Percentiles rank a stretch among this genome's conserved stretches.
Evolutionary conservation across 2,329 filamentous ascomycete species (phyloP).

Genomic region (Cadophora sp.): DNA sequence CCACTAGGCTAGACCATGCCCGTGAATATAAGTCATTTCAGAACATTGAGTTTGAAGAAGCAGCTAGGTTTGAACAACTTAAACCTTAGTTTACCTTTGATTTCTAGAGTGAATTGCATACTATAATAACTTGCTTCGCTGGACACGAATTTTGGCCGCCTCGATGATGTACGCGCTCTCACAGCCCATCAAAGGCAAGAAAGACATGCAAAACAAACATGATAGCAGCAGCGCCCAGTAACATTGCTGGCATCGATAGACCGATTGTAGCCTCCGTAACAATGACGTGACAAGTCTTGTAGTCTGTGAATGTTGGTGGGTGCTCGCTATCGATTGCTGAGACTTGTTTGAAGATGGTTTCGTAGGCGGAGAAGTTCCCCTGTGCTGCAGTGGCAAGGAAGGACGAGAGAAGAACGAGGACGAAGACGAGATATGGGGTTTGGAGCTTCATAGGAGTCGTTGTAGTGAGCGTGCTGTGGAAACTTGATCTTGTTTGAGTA

Average conservation of each 20-base stretch:
- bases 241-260: background rate
- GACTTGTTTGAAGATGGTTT: background rate
- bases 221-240: background rate
- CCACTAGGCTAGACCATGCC: too few relatives aligned
- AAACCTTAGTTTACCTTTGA: too few relatives aligned
- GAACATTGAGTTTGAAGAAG: too few relatives aligned
- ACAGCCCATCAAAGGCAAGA: background rate
- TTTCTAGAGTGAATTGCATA: too few relatives aligned
- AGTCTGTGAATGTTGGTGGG: background rate
- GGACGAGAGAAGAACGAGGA: background rate
- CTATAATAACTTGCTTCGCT: too few relatives aligned
- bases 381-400: background rate
- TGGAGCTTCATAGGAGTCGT: background rate
- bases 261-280: background rate
- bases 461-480: too few relatives aligned
- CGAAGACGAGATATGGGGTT: background rate
- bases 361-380: background rate
- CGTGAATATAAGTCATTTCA: too few relatives aligned
- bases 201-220: slow-evolving; percentile 1
- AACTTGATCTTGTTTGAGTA: too few relatives aligned
- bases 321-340: background rate
- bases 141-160: too few relatives aligned
- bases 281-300: background rate
- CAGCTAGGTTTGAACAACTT: too few relatives aligned
- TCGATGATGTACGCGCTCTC: too few relatives aligned